Evolutionary conservation across 2,329 filamentous ascomycete genomes (phyloP).

Genomic region (Aspergillaceae sp.): DNA sequence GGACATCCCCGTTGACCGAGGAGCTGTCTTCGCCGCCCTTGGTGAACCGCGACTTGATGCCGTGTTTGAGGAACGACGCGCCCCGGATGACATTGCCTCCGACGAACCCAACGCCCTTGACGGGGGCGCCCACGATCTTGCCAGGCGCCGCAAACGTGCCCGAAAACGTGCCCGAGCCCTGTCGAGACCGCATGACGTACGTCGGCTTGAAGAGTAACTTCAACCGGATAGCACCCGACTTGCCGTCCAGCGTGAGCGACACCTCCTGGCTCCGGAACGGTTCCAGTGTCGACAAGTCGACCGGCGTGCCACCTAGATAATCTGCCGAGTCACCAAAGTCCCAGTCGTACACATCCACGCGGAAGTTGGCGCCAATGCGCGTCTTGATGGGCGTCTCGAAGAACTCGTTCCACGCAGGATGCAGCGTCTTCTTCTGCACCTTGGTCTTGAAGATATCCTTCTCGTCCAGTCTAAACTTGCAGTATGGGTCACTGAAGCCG

Average conservation of each 20-base stretch:
- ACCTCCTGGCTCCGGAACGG: constrained; percentile 76
- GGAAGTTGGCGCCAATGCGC: constrained; percentile 74
- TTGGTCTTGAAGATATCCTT: constrained; percentile 93
- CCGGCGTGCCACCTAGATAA: constrained; percentile 66
- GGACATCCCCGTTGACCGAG: constrained; percentile 14
- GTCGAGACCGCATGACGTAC: constrained; percentile 76
- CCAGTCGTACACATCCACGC: constrained; percentile 82
- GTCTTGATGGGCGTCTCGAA: constrained; percentile 80
- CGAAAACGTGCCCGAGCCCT: constrained; percentile 87
- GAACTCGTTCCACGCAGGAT: constrained; percentile 91
- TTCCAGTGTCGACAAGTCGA: constrained; percentile 71
- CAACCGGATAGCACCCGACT: constrained; percentile 73
- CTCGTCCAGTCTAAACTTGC: constrained; percentile 84
- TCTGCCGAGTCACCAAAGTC: constrained; percentile 95
- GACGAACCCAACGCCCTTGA: constrained; percentile 78
- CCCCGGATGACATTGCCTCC: constrained; percentile 81
- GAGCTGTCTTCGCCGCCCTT: constrained; percentile 43
- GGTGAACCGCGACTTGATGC: constrained; percentile 53
- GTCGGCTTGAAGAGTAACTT: constrained; percentile 86
- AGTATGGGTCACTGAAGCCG: constrained; percentile 94
- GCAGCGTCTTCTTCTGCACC: constrained; percentile 89
- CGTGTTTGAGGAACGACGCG: constrained; percentile 80
- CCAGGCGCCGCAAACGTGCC: constrained; percentile 81
- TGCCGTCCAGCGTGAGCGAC: constrained; percentile 69
- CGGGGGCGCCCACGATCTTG: constrained; percentile 87